These are phyloP conservation scores for Chenopodium quinoa DNA, from an alignment of 148 eudicot genomes.

Conservation along the genomic window DNA sequence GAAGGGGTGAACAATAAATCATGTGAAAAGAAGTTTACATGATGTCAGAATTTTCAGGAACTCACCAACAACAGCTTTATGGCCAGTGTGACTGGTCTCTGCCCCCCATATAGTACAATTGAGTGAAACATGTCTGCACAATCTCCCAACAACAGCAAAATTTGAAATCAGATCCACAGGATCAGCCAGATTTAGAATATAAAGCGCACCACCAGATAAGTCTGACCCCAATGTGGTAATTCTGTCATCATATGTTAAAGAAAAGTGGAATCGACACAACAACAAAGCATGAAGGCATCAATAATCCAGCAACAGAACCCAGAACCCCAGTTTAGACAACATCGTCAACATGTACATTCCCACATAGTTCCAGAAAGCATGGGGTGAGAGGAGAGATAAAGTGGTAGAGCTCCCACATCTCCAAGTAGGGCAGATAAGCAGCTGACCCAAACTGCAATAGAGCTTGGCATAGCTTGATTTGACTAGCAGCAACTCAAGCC, in stretches of 20 bases:
- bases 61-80: slow-evolving; percentile 70
- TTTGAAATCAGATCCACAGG: slow-evolving; percentile 45
- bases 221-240: slow-evolving; percentile 83
- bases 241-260: slow-evolving; percentile 63
- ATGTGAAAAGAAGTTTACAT: not conserved
- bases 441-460: not conserved
- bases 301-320: not conserved
- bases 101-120: slow-evolving; percentile 72
- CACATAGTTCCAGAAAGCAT: not conserved
- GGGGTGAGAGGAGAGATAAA: not conserved
- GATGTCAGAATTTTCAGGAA: slow-evolving; percentile 2
- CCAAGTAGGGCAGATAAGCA: not conserved
- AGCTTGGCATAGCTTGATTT: not conserved
- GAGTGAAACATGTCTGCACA: slow-evolving; percentile 38
- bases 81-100: slow-evolving; percentile 50
- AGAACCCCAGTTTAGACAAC: not conserved
- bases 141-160: slow-evolving; percentile 26
- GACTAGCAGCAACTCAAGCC: not conserved
- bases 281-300: not conserved
- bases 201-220: slow-evolving; percentile 57
- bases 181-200: slow-evolving; percentile 52
- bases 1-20: slow-evolving; percentile 1
- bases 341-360: not conserved
- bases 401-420: not conserved
- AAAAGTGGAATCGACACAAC: slow-evolving; percentile 11